These are phyloP conservation scores for Blastobotrys muscicola DNA, from an alignment of 805 yeast species.

Conservation along the genomic window DNA sequence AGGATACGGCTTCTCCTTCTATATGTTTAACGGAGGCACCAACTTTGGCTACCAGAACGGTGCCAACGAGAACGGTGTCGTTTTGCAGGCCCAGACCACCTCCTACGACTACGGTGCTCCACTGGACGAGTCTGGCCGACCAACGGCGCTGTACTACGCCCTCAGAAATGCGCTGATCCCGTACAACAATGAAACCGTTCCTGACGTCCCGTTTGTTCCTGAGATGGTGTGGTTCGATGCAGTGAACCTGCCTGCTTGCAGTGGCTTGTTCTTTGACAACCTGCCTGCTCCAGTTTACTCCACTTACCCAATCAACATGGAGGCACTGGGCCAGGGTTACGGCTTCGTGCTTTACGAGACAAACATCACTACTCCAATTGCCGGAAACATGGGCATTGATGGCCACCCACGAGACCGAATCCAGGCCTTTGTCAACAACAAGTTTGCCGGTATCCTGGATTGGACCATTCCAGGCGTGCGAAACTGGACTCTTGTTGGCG, in stretches of 20 bases:
- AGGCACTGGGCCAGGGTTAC: conserved; percentile 1
- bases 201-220: neutral
- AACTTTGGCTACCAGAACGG: conserved; percentile 5
- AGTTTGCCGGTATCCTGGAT: conserved; percentile 2
- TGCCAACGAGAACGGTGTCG: neutral
- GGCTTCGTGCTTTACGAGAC: conserved; percentile 2
- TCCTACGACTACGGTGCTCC: conserved; percentile 6
- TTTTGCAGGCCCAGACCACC: neutral
- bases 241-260: neutral
- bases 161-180: neutral
- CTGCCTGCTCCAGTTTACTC: neutral
- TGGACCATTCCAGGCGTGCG: neutral
- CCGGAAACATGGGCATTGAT: neutral
- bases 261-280: neutral
- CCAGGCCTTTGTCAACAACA: conserved; percentile 2
- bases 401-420: conserved; percentile 5
- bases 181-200: neutral
- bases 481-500: neutral
- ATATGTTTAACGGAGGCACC: conserved; percentile 4
- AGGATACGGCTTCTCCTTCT: neutral
- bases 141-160: conserved; percentile 3
- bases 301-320: conserved; percentile 3
- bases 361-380: neutral
- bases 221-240: neutral
- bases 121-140: conserved; percentile 5